Base-by-base conservation (phyloP, 2,329 filamentous ascomycete species). In the Dothistroma pini region DNA sequence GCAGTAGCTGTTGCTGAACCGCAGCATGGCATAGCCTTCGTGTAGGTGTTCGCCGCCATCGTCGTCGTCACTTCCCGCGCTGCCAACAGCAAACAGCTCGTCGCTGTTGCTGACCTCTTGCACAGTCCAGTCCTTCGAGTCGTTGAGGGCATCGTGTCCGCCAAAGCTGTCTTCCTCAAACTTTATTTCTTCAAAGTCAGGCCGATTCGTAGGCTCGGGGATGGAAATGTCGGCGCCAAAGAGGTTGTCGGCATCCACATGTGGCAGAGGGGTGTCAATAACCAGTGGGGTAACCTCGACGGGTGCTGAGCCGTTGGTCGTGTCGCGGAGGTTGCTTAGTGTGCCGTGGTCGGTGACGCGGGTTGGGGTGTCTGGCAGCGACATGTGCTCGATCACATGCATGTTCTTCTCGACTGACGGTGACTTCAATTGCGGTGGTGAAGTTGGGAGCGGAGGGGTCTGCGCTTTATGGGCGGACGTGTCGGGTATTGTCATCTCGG, bases 1-100 rank as follows among this genome's bases (percentile, higher is more conserved):
- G 73, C 90, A 92, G 59, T 86, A 83, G 71, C 89, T 88, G 77
- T 93, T 89, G 66, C 84, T 82, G 71, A 93, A 92, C 69, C 87
- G 84, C 63, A 93, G 78, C 70, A 86, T 86, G 47, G 85, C 86
- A 73, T 84, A 88, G 35, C 84, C 85, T 22, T 59, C 49, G 14
- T 64, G 54, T 38, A 48, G 14, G 31, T 63, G 11, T 51, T 65
- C 63, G 22, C 58, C 61, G 22, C 32, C 58, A 10, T 58, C 59
- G 49, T 56, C 59, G 3, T 59, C 56, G n/a, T 61, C 56, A 22
- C 58, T 54, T n/a, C 47, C 59, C 14, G 59, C 57, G 44, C 14
- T 44, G 14, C 14, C 41, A 7, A 44, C 9, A 44, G 14, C 41
- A 9, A 44, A 19, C 12, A 54, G 19, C 16, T 44, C 32, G 34